Conservation (phyloP, 305 asterid genomes). For the Rubia balearica region DNA sequence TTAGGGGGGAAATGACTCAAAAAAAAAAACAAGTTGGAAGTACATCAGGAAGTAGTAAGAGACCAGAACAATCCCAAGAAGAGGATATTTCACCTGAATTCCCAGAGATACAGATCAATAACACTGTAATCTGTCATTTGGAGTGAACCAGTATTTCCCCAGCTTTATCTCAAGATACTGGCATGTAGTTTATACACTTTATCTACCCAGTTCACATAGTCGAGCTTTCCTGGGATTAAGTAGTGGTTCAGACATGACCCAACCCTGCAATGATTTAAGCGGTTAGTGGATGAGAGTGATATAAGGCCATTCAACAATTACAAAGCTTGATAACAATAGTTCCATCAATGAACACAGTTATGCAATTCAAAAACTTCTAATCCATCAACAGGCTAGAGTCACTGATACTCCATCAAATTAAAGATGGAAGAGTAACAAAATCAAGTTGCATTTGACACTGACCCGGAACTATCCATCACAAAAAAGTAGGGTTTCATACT, state of each 20-base stretch:
- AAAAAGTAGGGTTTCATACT: slow-evolving; percentile 32
- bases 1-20: no score
- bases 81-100: no score
- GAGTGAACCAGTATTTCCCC: slow-evolving; percentile 10
- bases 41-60: no score
- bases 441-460: neutral
- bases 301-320: neutral
- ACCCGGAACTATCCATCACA: neutral
- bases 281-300: slow-evolving; percentile 13
- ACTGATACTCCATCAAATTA: neutral
- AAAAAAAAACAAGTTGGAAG: no score
- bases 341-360: neutral
- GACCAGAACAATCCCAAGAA: no score
- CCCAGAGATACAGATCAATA: no score
- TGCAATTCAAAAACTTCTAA: neutral
- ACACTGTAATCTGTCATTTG: neutral
- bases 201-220: slow-evolving; percentile 43
- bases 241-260: slow-evolving; percentile 90
- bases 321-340: neutral
- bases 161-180: neutral
- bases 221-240: slow-evolving; percentile 91
- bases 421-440: neutral
- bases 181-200: slow-evolving; percentile 1
- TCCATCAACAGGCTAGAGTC: neutral
- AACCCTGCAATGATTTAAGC: slow-evolving; percentile 50